These are phyloP conservation scores for Aureobasidium uvarum DNA, from an alignment of 2,329 filamentous ascomycete species.

Conservation along the genomic window DNA sequence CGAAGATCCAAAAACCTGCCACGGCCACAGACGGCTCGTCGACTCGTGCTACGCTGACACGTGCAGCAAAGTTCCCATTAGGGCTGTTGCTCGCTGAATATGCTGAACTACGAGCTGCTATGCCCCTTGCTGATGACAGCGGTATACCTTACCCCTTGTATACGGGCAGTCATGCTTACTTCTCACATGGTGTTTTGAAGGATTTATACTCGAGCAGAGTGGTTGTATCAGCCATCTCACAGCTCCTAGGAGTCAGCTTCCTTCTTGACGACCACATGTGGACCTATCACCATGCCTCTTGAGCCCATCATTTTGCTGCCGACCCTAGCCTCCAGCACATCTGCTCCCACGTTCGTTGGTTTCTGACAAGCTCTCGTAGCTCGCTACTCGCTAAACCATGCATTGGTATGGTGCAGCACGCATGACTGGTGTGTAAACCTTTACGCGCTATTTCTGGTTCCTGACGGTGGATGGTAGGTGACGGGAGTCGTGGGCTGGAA, in stretches of 20 bases:
- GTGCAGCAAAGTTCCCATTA: too few relatives aligned
- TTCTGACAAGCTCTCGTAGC: not conserved
- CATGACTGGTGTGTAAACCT: not conserved
- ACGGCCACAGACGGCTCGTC: not conserved
- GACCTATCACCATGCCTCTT: not conserved
- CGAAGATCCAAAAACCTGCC: not conserved
- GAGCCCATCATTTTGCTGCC: not conserved
- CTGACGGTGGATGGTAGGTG: not conserved
- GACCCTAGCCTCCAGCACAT: not conserved
- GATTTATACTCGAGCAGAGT: not conserved
- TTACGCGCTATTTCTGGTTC: too few relatives aligned
- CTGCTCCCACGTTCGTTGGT: not conserved
- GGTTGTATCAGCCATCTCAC: not conserved
- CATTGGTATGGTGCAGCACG: not conserved
- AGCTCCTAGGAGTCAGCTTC: not conserved
- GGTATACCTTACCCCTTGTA: not conserved
- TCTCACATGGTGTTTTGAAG: not conserved
- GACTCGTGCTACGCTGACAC: not conserved
- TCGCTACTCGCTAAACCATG: not conserved
- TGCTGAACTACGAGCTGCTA: too few relatives aligned
- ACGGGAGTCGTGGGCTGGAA: not conserved
- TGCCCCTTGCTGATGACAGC: too few relatives aligned
- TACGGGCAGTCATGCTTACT: not conserved
- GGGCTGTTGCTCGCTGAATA: not conserved
- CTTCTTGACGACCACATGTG: not conserved